Evolutionary conservation across 768 basidiomycete species (phyloP).

Genomic region (Boletus speciosus): DNA sequence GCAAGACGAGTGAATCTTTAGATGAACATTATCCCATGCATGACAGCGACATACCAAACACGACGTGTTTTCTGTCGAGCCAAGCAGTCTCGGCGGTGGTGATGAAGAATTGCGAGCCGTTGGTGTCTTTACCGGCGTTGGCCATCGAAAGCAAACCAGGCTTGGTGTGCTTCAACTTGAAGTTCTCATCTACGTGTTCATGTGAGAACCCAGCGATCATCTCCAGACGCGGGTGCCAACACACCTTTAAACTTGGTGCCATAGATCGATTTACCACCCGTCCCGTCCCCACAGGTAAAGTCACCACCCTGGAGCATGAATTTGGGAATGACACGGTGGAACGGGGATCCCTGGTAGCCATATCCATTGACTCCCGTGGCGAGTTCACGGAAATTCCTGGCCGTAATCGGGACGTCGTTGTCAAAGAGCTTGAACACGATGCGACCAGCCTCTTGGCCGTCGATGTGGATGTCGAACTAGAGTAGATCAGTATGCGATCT

Average conservation of each 20-base stretch:
- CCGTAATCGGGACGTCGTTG: constrained; percentile 68
- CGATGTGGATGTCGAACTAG: constrained; percentile 67
- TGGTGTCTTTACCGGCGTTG: constrained; percentile 78
- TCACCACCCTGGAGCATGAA: constrained; percentile 95
- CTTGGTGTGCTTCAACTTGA: constrained; percentile 68
- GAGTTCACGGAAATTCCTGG: constrained; percentile 86
- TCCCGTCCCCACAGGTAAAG: constrained; percentile 67
- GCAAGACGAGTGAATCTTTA: neutral
- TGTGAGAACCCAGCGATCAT: constrained; percentile 5
- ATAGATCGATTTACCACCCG: constrained; percentile 80
- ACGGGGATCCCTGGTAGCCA: constrained; percentile 63
- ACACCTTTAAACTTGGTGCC: constrained; percentile 63
- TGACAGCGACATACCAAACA: constrained; percentile 8
- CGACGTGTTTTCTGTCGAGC: constrained; percentile 16
- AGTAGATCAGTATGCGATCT: neutral
- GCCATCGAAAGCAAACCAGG: constrained; percentile 74
- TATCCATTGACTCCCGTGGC: constrained; percentile 71
- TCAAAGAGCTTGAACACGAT: constrained; percentile 88
- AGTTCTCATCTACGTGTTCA: constrained; percentile 74
- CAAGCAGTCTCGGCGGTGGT: constrained; percentile 63
- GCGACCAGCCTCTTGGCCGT: constrained; percentile 40
- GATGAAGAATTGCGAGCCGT: constrained; percentile 91
- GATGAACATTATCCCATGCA: neutral
- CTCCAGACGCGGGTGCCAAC: neutral
- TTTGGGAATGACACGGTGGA: constrained; percentile 81